Percentiles rank a stretch among this genome's conserved stretches.
Conservation (phyloP, 2,329 filamentous ascomycete species). For the Neoascochyta sp. region DNA sequence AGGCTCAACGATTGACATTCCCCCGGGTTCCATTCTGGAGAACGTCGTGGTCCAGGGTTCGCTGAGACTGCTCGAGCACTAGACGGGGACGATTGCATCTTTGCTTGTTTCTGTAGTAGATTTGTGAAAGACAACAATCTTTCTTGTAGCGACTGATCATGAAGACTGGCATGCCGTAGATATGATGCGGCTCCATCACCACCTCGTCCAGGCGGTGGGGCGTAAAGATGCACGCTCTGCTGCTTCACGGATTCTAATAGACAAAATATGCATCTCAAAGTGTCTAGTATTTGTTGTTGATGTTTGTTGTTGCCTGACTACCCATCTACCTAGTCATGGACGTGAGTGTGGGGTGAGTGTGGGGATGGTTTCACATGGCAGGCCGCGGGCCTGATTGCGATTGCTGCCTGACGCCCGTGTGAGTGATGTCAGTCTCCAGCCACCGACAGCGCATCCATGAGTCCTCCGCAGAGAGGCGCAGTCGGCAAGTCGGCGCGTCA, state of each 20-base stretch:
- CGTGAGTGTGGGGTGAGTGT: too few species aligned
- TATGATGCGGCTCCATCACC: background rate
- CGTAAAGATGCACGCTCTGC: conserved; percentile 16
- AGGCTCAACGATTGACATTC: conserved; percentile 95
- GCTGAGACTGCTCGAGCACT: conserved; percentile 70
- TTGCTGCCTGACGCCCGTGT: conserved; percentile 12
- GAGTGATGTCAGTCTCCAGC: conserved; percentile 20
- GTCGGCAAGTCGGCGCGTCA: conserved; percentile 21
- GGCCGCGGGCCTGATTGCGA: too few species aligned
- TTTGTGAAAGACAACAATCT: conserved; percentile 24
- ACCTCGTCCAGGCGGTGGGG: conserved; percentile 7
- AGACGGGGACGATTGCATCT: conserved; percentile 26
- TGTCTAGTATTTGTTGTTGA: conserved; percentile 1
- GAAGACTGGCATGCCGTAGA: conserved; percentile 17
- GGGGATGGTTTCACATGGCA: too few species aligned
- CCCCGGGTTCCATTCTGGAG: conserved; percentile 93
- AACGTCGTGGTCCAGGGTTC: conserved; percentile 99
- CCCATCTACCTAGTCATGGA: too few species aligned
- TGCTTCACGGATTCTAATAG: conserved; percentile 26
- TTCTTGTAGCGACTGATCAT: conserved; percentile 15
- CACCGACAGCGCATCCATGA: conserved; percentile 16
- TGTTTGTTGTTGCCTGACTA: conserved; percentile 9
- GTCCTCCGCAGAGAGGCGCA: conserved; percentile 25
- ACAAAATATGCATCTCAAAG: conserved; percentile 16
- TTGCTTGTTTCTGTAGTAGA: conserved; percentile 19